Base-by-base conservation (phyloP, 2,329 filamentous ascomycete genomes). In the Echinosphaeria canescens region DNA sequence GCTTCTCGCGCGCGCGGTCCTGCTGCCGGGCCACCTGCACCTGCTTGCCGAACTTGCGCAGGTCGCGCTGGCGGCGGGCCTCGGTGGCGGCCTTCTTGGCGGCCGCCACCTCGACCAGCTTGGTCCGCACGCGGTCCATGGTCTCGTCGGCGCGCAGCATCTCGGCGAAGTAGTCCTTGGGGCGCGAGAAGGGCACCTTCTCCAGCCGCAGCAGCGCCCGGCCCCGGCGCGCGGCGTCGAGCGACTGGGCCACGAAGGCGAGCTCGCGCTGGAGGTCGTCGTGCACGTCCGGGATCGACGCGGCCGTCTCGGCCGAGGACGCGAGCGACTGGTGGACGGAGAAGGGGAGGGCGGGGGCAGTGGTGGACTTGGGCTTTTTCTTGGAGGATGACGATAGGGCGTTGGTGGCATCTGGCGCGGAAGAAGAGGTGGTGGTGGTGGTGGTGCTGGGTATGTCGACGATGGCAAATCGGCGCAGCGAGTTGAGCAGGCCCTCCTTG, bases 21-120 rank as follows among this genome's bases (percentile, higher is more conserved):
- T 95, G 85, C 48, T 91, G 54, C 59, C 92, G 93, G 31, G 84
- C 84, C 32, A 92, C 69, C 58, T 98, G 88, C 28, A 95, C 88
- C 49, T 91, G 80, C 59, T 98, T 98, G 47, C 88, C 88, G 47
- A 95, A 98, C 56, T 95, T 98, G 71, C 93, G 95, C 42, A 95
- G 60, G 48, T 98, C 88, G 35, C 88, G 65, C 56, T 85, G 74
- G 54, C 82, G 82, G 46, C 82, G 69, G 5, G 88, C 88, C 50
- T 98, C 88, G 14, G 78, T 72, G 15, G 81, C 67, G 1, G 88
- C 85, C 59, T 92, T 92, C 62, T 92, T 92, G 33, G 70, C 62
- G 9, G 85, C 79, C 1, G 85, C 88, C 43, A 90, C 81, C 42
- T 95, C 84, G 34, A 92, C 64, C 41, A 95, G 58, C 62, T 90